Percentiles rank a stretch among this genome's conserved stretches.
Evolutionary conservation across 2,329 filamentous ascomycete species (phyloP).

Genomic region (Hypomyces perniciosus): DNA sequence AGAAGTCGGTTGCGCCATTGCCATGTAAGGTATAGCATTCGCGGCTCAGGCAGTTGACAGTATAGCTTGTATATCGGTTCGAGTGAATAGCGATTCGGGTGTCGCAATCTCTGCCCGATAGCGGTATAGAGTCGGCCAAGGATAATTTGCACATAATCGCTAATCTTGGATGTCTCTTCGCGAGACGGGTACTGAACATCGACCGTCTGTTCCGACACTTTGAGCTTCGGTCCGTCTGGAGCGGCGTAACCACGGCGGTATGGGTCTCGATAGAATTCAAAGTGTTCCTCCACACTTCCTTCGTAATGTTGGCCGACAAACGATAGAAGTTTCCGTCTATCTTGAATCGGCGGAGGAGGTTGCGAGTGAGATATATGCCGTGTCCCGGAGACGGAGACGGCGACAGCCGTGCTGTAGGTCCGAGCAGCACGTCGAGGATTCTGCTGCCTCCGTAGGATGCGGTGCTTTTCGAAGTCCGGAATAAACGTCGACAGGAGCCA

Average conservation of each 20-base stretch:
- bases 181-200: conserved; percentile 42
- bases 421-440: conserved; percentile 7
- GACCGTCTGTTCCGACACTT: conserved; percentile 44
- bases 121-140: conserved; percentile 36
- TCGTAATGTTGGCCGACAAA: conserved; percentile 47
- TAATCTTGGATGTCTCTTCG: conserved; percentile 32
- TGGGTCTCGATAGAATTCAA: conserved; percentile 47
- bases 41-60: conserved; percentile 43
- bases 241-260: conserved; percentile 49
- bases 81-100: conserved; percentile 34
- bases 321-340: conserved; percentile 43
- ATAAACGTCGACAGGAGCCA: conserved; percentile 40
- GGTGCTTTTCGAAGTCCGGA: conserved; percentile 20
- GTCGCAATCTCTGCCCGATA: conserved; percentile 37
- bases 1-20: conserved; percentile 58
- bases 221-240: conserved; percentile 42
- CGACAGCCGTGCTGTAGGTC: conserved; percentile 24
- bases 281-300: conserved; percentile 46
- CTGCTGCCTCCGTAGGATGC: conserved; percentile 3
- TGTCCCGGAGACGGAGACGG: conserved; percentile 15
- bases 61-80: conserved; percentile 46
- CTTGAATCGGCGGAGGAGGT: conserved; percentile 13
- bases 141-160: conserved; percentile 28
- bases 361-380: conserved; percentile 11
- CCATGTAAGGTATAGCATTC: conserved; percentile 44